A percentile compares a stretch with the other conserved stretches of the same genome.
Conservation (phyloP, 305 asterid species). For the Solanum hybrid region DNA sequence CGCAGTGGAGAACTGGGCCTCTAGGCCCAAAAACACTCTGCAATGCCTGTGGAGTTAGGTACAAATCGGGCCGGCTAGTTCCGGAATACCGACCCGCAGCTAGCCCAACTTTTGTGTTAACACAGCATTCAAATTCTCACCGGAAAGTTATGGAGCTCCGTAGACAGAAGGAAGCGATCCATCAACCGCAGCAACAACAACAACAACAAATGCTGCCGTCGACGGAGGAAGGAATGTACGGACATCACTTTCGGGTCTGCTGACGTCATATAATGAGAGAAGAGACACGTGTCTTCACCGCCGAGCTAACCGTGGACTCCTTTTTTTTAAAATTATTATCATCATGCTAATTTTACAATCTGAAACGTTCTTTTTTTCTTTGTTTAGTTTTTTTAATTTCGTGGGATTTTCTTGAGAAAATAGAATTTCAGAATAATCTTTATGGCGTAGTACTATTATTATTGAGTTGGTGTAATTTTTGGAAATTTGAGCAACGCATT, state of each 20-base stretch:
- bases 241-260: conserved; percentile 35
- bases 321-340: background rate
- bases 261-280: conserved; percentile 15
- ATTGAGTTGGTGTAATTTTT: background rate
- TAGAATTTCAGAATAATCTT: background rate
- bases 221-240: conserved; percentile 25
- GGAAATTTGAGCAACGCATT: background rate
- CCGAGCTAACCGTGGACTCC: background rate
- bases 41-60: conserved; percentile 87
- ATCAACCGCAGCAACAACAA: background rate
- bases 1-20: conserved; percentile 89
- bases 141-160: conserved; percentile 70
- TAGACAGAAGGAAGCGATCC: conserved; percentile 57
- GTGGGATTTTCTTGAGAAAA: background rate
- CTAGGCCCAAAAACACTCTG: conserved; percentile 72
- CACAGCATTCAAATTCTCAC: conserved; percentile 81
- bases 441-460: background rate
- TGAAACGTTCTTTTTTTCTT: background rate
- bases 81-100: conserved; percentile 85
- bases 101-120: conserved; percentile 74
- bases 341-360: conserved; percentile 2
- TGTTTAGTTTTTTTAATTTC: background rate
- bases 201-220: conserved; percentile 9
- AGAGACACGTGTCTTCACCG: conserved; percentile 3
- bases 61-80: conserved; percentile 65